phyloP scores from a whole-genome alignment of 164 flowering plant species.

The Amborella trichopoda region DNA sequence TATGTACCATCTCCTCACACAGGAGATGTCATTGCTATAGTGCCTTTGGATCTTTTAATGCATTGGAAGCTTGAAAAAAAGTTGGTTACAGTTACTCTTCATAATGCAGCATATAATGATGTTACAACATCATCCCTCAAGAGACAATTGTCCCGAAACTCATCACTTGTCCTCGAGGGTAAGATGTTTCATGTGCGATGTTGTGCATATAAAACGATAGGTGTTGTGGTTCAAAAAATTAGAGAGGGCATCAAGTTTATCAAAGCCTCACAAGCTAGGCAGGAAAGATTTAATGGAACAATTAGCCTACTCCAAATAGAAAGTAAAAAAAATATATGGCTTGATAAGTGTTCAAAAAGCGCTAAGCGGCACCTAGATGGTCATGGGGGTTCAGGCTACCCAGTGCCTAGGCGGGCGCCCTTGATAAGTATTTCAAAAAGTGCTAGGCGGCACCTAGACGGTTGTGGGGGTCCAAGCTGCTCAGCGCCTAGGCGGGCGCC shows the following conservation, averaged over 20 bases:
- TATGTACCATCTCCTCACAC: constrained; percentile 72
- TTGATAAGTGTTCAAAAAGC: too few species aligned
- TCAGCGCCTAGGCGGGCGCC: too few species aligned
- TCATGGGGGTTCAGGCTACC: too few species aligned
- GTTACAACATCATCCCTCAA: constrained; percentile 41
- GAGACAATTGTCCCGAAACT: too few species aligned
- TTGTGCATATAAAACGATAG: constrained; percentile 41
- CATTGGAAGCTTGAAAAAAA: constrained; percentile 74
- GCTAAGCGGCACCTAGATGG: too few species aligned
- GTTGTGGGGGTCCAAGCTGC: too few species aligned
- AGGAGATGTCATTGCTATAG: constrained; percentile 50
- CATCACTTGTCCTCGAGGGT: constrained; percentile 52
- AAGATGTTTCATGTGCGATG: constrained; percentile 55
- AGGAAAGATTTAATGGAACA: constrained; percentile 59
- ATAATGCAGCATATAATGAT: constrained; percentile 30
- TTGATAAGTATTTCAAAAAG: too few species aligned
- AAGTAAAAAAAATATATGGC: constrained; percentile 47
- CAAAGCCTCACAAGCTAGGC: constrained; percentile 52
- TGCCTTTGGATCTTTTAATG: constrained; percentile 52
- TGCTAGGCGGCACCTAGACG: too few species aligned
- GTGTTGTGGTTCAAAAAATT: constrained; percentile 41
- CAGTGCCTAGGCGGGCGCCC: too few species aligned
- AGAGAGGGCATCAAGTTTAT: constrained; percentile 76
- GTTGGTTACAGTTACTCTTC: constrained; percentile 49
- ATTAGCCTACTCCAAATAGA: constrained; percentile 73